Evolutionary conservation across 106 monocot genomes (phyloP).

Genomic region (Dendrobium huoshanense): DNA sequence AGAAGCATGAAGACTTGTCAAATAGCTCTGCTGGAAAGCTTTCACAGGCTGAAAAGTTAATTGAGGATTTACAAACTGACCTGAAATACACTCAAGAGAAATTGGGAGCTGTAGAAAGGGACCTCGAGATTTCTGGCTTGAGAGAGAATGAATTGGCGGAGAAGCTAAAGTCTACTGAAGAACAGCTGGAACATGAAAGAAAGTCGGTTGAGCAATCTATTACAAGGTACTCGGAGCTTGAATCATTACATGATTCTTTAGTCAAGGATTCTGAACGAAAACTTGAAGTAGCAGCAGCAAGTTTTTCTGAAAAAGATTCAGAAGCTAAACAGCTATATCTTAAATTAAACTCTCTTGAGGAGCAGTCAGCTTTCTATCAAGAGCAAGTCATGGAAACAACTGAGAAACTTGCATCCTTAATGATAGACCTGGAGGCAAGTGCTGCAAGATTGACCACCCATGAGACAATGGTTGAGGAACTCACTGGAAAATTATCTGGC

Average conservation of each 20-base stretch:
- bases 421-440: conserved; percentile 53
- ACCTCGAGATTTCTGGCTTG: conserved; percentile 36
- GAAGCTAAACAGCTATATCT: conserved; percentile 40
- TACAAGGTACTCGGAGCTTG: conserved; percentile 53
- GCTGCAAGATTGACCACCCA: conserved; percentile 18
- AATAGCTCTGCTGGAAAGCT: conserved; percentile 29
- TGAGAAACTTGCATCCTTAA: conserved; percentile 39
- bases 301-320: conserved; percentile 53
- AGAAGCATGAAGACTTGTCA: conserved; percentile 44
- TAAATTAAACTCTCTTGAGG: conserved; percentile 36
- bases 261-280: conserved; percentile 62
- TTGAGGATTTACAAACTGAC: conserved; percentile 33
- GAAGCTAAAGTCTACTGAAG: conserved; percentile 37
- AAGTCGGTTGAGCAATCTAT: conserved; percentile 36
- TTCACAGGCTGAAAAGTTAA: conserved; percentile 29
- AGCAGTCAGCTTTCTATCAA: conserved; percentile 32
- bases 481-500: conserved; percentile 34
- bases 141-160: conserved; percentile 49
- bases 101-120: conserved; percentile 25
- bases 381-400: conserved; percentile 21
- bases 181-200: conserved; percentile 50
- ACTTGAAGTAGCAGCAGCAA: conserved; percentile 31
- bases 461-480: conserved; percentile 39
- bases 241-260: conserved; percentile 32
- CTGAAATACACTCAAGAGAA: conserved; percentile 31